phyloP scores from a whole-genome alignment of 345 rosid genomes.

The Lenwebbia sp. region DNA sequence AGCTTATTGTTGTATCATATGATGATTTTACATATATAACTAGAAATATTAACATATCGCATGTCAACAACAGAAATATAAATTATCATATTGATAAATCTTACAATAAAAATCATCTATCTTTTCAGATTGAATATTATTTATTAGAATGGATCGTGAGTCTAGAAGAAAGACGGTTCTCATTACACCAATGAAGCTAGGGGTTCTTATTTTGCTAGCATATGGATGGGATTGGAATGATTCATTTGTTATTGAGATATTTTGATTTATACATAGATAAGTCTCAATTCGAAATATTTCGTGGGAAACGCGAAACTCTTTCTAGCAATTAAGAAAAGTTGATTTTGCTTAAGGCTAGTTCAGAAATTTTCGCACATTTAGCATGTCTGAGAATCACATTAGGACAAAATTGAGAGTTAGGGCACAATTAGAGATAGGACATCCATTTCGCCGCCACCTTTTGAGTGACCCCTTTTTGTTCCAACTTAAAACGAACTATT shows the following conservation, averaged over 20 bases:
- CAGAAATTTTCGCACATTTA: not conserved
- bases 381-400: not conserved
- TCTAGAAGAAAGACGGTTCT: fast-evolving
- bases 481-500: not conserved
- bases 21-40: not conserved
- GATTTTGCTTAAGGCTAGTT: not conserved
- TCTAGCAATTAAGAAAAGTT: not conserved
- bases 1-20: not conserved
- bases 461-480: not conserved
- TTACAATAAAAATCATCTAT: not conserved
- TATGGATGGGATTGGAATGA: not conserved
- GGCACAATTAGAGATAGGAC: not conserved
- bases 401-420: not conserved
- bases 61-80: not conserved
- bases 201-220: fast-evolving
- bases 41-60: not conserved
- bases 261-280: not conserved
- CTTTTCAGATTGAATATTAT: not conserved
- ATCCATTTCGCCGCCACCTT: not conserved
- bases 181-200: fast-evolving
- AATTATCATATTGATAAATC: not conserved
- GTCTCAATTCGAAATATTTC: not conserved
- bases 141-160: not conserved
- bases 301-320: not conserved
- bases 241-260: fast-evolving